Evolutionary conservation across 2,329 filamentous ascomycete species (phyloP).

Genomic region (Diaporthe helianthi): DNA sequence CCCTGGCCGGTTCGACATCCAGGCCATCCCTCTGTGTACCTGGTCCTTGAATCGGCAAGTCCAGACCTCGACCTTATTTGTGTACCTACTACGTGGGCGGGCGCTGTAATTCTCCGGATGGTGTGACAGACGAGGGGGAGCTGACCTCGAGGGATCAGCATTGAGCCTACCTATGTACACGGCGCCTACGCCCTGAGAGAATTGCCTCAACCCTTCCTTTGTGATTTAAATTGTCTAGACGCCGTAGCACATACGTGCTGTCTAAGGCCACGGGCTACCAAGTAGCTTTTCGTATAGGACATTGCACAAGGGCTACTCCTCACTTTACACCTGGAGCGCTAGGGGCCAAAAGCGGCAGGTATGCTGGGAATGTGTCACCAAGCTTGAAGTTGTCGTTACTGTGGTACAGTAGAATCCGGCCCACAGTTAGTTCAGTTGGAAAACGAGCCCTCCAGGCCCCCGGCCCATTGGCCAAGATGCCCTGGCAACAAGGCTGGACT

Average conservation of each 20-base stretch:
- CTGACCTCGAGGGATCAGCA: conserved; percentile 15
- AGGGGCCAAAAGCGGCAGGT: conserved; percentile 27
- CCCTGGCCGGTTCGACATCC: conserved; percentile 5
- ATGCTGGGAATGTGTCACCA: conserved; percentile 23
- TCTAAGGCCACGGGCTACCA: background rate
- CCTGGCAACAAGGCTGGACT: too few species aligned
- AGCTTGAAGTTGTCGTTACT: conserved; percentile 27
- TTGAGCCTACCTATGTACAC: conserved; percentile 14
- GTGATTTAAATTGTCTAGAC: background rate
- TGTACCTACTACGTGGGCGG: conserved; percentile 22
- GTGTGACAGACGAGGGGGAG: conserved; percentile 21
- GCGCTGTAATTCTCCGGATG: conserved; percentile 29
- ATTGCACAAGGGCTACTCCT: background rate
- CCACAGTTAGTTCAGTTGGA: conserved; percentile 19
- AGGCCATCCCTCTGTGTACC: conserved; percentile 13
- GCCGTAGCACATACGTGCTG: background rate
- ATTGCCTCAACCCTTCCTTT: conserved; percentile 20
- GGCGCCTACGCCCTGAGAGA: background rate
- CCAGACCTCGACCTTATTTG: conserved; percentile 34
- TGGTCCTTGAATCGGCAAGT: conserved; percentile 34
- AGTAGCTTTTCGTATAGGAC: background rate
- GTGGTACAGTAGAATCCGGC: conserved; percentile 21
- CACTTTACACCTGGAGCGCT: conserved; percentile 16
- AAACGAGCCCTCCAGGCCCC: conserved; percentile 14
- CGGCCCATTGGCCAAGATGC: conserved; percentile 22